These are phyloP conservation scores for Ceriops decandra DNA, from an alignment of 345 rosid species.

Conservation along the genomic window DNA sequence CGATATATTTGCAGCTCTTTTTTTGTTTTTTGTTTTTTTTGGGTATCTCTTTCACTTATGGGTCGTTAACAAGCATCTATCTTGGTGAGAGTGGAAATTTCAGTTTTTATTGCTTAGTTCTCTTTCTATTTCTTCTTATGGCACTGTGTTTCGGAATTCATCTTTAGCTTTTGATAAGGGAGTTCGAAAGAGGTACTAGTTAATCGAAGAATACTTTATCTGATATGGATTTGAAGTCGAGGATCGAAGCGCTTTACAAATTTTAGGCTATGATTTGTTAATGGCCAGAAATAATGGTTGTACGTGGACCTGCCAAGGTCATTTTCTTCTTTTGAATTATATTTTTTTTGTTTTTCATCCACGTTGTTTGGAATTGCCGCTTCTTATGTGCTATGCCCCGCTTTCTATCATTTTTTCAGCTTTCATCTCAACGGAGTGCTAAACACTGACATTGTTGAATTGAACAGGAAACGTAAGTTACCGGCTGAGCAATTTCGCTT, in stretches of 20 bases:
- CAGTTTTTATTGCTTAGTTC: neutral
- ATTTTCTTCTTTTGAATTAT: neutral
- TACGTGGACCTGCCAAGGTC: neutral
- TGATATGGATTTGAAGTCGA: too few species aligned
- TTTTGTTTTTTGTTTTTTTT: neutral
- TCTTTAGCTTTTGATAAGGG: too few species aligned
- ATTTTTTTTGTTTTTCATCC: neutral
- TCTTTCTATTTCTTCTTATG: neutral
- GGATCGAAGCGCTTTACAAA: too few species aligned
- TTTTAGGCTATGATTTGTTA: too few species aligned
- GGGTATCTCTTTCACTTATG: neutral
- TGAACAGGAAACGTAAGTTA: conserved; percentile 54
- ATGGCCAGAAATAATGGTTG: too few species aligned
- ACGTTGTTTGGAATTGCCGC: neutral
- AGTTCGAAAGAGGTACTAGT: too few species aligned
- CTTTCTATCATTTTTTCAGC: conserved; percentile 10
- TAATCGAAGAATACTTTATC: too few species aligned
- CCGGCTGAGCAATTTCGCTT: conserved; percentile 40
- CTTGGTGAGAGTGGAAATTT: neutral
- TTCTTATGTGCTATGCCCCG: neutral
- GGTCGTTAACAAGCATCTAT: neutral
- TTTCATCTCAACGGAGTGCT: conserved; percentile 11
- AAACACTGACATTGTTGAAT: conserved; percentile 11
- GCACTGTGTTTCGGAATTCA: too few species aligned
- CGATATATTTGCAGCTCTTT: neutral